phyloP scores from a whole-genome alignment of 83 land plant species.

The Picea mariana region DNA sequence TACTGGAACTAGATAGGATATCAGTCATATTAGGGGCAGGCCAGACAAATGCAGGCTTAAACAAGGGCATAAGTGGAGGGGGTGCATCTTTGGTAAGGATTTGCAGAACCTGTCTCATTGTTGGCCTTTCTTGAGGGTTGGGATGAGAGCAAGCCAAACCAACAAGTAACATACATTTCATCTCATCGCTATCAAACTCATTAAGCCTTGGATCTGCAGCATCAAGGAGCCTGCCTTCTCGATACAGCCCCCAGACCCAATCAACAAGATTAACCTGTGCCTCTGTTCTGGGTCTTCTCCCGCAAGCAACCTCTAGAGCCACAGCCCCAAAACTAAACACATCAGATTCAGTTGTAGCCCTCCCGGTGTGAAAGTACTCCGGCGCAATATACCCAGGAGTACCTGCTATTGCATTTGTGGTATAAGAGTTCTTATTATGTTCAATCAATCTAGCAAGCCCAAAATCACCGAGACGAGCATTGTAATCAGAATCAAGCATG shows the following conservation, averaged over 20 bases:
- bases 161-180: conserved; percentile 36
- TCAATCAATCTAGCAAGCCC: conserved; percentile 53
- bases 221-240: conserved; percentile 39
- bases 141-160: conserved; percentile 69
- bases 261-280: conserved; percentile 29
- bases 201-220: conserved; percentile 46
- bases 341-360: conserved; percentile 48
- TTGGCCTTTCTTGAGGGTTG: conserved; percentile 41
- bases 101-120: conserved; percentile 31
- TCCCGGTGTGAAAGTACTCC: conserved; percentile 38
- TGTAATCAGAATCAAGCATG: conserved; percentile 55
- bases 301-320: conserved; percentile 37
- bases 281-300: conserved; percentile 24
- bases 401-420: conserved; percentile 44
- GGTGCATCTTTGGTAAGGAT: conserved; percentile 28
- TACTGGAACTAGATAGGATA: not conserved
- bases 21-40: conserved; percentile 11
- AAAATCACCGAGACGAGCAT: conserved; percentile 60
- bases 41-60: conserved; percentile 48
- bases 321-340: conserved; percentile 46
- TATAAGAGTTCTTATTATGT: conserved; percentile 22
- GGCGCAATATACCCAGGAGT: conserved; percentile 67
- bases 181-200: conserved; percentile 29
- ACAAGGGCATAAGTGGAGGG: conserved; percentile 32
- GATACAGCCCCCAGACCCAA: conserved; percentile 56